Conservation (phyloP, 1,284 basidiomycete genomes). For the Malassezia cuniculi region DNA sequence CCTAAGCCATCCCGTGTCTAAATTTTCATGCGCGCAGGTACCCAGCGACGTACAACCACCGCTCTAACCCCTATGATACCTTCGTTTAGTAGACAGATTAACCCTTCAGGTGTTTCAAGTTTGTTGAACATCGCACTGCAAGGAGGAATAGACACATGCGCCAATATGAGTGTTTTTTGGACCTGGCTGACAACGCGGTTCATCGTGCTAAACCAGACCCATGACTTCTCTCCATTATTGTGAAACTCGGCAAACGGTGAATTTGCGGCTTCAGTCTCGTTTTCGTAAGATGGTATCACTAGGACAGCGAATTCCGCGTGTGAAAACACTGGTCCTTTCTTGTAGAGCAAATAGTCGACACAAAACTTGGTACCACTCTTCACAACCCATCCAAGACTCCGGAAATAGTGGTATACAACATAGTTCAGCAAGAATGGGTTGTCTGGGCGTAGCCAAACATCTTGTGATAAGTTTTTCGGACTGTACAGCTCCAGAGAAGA, state of each 20-base stretch:
- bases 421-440: conserved; percentile 88
- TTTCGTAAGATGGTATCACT: conserved; percentile 75
- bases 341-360: conserved; percentile 85
- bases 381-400: conserved; percentile 94
- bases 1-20: background rate
- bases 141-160: conserved; percentile 34
- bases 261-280: conserved; percentile 56
- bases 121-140: conserved; percentile 13
- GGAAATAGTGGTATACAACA: conserved; percentile 82
- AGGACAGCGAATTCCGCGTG: conserved; percentile 94
- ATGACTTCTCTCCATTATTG: conserved; percentile 52
- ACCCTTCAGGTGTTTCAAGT: conserved; percentile 43
- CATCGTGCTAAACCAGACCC: conserved; percentile 93
- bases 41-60: conserved; percentile 70
- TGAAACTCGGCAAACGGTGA: conserved; percentile 29
- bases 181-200: conserved; percentile 95
- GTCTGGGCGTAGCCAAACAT: conserved; percentile 50
- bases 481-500: conserved; percentile 14
- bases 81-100: conserved; percentile 52
- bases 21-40: conserved; percentile 72
- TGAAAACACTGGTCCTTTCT: conserved; percentile 80
- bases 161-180: conserved; percentile 55
- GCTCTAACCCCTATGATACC: conserved; percentile 60
- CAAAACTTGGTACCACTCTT: conserved; percentile 95
- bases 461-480: conserved; percentile 13